A percentile compares a stretch with the other conserved stretches of the same genome.
Conservation (phyloP, 2,329 filamentous ascomycete genomes). For the Colletotrichum tanaceti region DNA sequence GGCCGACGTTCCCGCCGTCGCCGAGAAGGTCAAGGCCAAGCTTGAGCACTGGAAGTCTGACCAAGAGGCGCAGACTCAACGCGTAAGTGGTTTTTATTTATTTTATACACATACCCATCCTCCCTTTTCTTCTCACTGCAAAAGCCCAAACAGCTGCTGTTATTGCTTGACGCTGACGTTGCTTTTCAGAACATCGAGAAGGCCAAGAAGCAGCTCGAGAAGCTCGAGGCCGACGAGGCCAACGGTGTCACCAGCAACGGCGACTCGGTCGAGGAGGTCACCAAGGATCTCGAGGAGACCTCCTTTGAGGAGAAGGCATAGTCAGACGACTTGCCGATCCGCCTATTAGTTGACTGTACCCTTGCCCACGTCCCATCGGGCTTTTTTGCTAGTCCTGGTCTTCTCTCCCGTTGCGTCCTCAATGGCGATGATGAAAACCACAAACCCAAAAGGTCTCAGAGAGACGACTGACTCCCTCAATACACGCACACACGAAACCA, state of each 20-base stretch:
- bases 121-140: no score
- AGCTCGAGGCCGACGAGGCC: conserved; percentile 77
- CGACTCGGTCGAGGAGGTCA: conserved; percentile 66
- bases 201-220: conserved; percentile 94
- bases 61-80: conserved; percentile 88
- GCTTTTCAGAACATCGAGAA: conserved; percentile 87
- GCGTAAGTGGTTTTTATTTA: conserved; percentile 68
- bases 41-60: conserved; percentile 90
- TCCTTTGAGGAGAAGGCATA: conserved; percentile 65
- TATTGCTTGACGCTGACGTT: conserved; percentile 46
- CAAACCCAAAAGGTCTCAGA: neutral
- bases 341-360: conserved; percentile 28
- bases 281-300: conserved; percentile 63
- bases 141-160: neutral
- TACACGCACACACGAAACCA: conserved; percentile 23
- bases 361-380: conserved; percentile 2
- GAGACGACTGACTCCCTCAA: conserved; percentile 3
- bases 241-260: conserved; percentile 61
- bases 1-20: conserved; percentile 79
- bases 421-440: neutral
- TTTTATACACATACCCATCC: neutral
- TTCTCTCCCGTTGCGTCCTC: neutral
- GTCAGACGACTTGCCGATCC: conserved; percentile 27
- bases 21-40: conserved; percentile 94
- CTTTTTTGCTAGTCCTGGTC: neutral